Evolutionary conservation across 1,139 yeast species (phyloP).

Genomic region (Tardiomyces blankii): DNA sequence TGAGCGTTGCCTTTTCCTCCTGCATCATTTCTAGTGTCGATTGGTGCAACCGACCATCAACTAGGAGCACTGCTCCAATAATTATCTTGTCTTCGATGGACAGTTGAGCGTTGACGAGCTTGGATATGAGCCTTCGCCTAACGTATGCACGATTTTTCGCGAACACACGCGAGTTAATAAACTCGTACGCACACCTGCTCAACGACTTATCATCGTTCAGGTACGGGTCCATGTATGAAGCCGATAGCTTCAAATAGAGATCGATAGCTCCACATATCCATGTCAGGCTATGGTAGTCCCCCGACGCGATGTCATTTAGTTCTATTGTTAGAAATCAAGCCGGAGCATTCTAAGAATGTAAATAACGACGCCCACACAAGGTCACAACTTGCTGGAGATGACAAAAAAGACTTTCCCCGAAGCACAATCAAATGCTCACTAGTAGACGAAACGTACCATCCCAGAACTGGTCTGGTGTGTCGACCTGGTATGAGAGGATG

Average conservation of each 20-base stretch:
- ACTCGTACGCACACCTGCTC: conserved; percentile 19
- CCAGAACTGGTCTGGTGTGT: conserved; percentile 23
- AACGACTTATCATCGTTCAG: conserved; percentile 22
- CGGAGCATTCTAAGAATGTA: too few relatives aligned
- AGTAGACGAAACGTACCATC: conserved; percentile 9
- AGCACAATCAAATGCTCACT: too few relatives aligned
- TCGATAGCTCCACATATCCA: conserved; percentile 16
- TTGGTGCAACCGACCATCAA: conserved; percentile 36
- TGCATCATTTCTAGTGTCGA: conserved; percentile 35
- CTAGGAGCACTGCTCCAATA: conserved; percentile 39
- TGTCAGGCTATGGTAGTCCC: conserved; percentile 17
- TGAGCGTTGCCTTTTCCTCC: conserved; percentile 40
- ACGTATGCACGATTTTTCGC: conserved; percentile 20
- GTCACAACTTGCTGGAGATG: too few relatives aligned
- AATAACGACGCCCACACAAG: too few relatives aligned
- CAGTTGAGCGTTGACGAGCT: conserved; percentile 14
- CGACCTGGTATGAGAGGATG: conserved; percentile 21
- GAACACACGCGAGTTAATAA: conserved; percentile 22
- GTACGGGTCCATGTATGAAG: conserved; percentile 21
- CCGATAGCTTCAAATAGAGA: conserved; percentile 20
- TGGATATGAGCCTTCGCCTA: conserved; percentile 21
- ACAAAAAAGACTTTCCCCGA: too few relatives aligned
- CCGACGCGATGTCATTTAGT: conserved; percentile 17
- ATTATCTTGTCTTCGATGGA: conserved; percentile 18
- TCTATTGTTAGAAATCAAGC: conserved; percentile 8